These are phyloP conservation scores for Helminthosporium solani DNA, from an alignment of 2,329 filamentous ascomycete genomes.

Conservation along the genomic window DNA sequence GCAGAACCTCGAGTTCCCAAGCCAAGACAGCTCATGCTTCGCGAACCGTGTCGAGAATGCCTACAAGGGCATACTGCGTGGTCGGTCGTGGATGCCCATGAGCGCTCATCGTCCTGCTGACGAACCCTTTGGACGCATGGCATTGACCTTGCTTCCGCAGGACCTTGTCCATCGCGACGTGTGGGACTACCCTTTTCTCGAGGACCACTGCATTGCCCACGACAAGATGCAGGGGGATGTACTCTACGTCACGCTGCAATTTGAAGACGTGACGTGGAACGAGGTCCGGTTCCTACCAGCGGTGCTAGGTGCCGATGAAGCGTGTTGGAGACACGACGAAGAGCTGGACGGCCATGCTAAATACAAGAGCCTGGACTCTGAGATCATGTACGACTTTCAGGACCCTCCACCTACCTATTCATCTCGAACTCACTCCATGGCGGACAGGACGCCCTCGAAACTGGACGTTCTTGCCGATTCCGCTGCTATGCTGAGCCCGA, in stretches of 20 bases:
- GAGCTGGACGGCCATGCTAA: slow-evolving; percentile 42
- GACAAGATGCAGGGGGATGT: slow-evolving; percentile 46
- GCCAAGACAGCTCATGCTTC: slow-evolving; percentile 41
- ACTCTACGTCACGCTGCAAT: slow-evolving; percentile 43
- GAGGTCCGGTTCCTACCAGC: slow-evolving; percentile 42
- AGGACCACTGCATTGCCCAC: slow-evolving; percentile 44
- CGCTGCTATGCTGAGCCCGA: slow-evolving; percentile 38
- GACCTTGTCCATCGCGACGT: slow-evolving; percentile 37
- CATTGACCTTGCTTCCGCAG: slow-evolving; percentile 36
- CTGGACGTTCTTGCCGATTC: slow-evolving; percentile 43
- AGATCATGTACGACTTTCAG: slow-evolving; percentile 47
- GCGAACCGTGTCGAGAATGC: slow-evolving; percentile 37
- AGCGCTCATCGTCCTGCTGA: slow-evolving; percentile 41
- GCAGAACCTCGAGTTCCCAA: slow-evolving; percentile 40
- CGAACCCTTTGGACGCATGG: slow-evolving; percentile 43
- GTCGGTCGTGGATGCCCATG: slow-evolving; percentile 45
- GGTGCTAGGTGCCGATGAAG: slow-evolving; percentile 34
- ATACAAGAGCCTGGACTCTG: slow-evolving; percentile 41
- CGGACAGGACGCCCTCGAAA: slow-evolving; percentile 40
- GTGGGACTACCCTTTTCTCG: slow-evolving; percentile 45
- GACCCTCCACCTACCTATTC: slow-evolving; percentile 46
- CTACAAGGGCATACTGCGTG: slow-evolving; percentile 40
- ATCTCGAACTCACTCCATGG: slow-evolving; percentile 43
- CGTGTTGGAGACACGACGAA: slow-evolving; percentile 43
- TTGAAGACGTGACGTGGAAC: slow-evolving; percentile 44